Evolutionary conservation across 257 asterid species (phyloP).

Genomic region (Capsicum baccatum): DNA sequence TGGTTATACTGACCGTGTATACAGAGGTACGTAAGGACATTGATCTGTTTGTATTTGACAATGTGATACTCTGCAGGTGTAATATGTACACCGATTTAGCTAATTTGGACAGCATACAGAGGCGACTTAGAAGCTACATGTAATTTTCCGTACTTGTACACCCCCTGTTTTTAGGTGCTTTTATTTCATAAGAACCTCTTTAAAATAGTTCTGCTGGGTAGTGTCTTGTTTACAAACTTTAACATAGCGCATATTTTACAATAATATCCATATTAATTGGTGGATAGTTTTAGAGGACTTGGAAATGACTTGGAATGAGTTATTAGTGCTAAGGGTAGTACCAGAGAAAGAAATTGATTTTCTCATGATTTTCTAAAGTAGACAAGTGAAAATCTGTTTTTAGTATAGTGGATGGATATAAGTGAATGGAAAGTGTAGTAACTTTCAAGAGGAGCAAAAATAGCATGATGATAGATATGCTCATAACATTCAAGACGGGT

Average conservation of each 20-base stretch:
- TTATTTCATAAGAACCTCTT: background rate
- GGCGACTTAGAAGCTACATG: conserved; percentile 30
- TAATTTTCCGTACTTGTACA: conserved; percentile 23
- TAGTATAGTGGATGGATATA: too few species aligned
- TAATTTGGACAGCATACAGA: conserved; percentile 25
- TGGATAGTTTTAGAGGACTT: too few species aligned
- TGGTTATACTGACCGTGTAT: background rate
- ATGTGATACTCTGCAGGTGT: conserved; percentile 23
- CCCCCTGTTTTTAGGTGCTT: conserved; percentile 33
- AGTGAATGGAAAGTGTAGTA: background rate
- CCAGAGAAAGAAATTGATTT: too few species aligned
- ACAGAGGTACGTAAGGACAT: background rate
- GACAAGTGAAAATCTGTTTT: too few species aligned
- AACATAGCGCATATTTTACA: background rate
- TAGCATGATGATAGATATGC: background rate
- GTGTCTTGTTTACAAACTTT: background rate
- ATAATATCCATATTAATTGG: too few species aligned
- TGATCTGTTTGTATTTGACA: background rate
- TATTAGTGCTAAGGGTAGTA: too few species aligned
- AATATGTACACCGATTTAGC: conserved; percentile 31
- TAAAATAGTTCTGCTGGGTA: background rate
- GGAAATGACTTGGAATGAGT: too few species aligned
- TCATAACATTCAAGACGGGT: background rate
- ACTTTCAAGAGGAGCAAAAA: background rate
- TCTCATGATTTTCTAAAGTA: too few species aligned